Evolutionary conservation across 1,284 basidiomycete species (phyloP).

Genomic region (Fistulinella cinereoalba): DNA sequence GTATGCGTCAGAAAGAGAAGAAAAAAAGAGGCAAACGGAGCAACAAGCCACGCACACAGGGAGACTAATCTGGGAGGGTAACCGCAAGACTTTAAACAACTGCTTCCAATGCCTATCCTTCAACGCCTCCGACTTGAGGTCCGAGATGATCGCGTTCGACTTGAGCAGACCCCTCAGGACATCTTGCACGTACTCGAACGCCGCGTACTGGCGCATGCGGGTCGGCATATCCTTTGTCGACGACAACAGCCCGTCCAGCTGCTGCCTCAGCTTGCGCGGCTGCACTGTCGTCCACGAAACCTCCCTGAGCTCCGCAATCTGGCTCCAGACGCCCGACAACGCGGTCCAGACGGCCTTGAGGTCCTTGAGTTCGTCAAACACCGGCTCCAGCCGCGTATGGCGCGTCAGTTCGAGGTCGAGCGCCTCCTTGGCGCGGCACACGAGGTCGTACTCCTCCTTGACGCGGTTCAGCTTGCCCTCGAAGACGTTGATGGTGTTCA

Average conservation of each 20-base stretch:
- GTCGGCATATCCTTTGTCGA: slow-evolving; percentile 99
- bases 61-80: slow-evolving; percentile 63
- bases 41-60: slow-evolving; percentile 52
- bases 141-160: slow-evolving; percentile 84
- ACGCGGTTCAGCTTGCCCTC: slow-evolving; percentile 87
- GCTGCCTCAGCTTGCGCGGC: slow-evolving; percentile 91
- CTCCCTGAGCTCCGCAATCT: slow-evolving; percentile 88
- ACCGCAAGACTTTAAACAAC: slow-evolving; percentile 87
- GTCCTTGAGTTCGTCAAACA: slow-evolving; percentile 93
- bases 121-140: slow-evolving; percentile 95
- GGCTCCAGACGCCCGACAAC: slow-evolving; percentile 94
- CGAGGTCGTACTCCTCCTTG: slow-evolving; percentile 90
- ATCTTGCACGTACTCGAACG: slow-evolving; percentile 98
- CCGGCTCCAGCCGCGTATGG: slow-evolving; percentile 89
- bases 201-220: slow-evolving; percentile 97
- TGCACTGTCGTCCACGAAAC: slow-evolving; percentile 90
- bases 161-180: slow-evolving; percentile 84
- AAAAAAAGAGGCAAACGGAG: background rate
- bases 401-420: slow-evolving; percentile 89
- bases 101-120: slow-evolving; percentile 99
- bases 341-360: slow-evolving; percentile 99
- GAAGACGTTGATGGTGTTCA: slow-evolving; percentile 93
- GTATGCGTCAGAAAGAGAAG: slow-evolving; percentile 10
- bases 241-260: slow-evolving; percentile 83
- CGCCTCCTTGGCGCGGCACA: slow-evolving; percentile 95